A percentile compares a stretch with the other conserved stretches of the same genome.
Conservation (phyloP, 169 alveolate genomes). For the Plasmodium chabaudi region DNA sequence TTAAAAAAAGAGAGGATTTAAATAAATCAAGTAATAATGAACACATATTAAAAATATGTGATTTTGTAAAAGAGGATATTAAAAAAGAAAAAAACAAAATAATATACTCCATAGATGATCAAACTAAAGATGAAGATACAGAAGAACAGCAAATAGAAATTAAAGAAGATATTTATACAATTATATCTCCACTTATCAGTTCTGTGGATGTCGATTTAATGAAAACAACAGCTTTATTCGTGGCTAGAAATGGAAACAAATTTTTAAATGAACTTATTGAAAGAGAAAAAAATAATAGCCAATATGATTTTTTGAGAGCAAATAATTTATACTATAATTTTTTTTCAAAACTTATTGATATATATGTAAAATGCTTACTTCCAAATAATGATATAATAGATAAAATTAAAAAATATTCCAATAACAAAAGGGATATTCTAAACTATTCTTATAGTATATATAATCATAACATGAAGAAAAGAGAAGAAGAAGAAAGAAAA, state of each 20-base stretch:
- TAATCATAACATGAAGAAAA: constrained; percentile 86
- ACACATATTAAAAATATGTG: constrained; percentile 78
- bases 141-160: constrained; percentile 44
- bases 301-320: constrained; percentile 97
- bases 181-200: constrained; percentile 89
- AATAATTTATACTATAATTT: constrained; percentile 94
- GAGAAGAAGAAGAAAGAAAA: constrained; percentile 88
- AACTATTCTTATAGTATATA: constrained; percentile 76
- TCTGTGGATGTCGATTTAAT: constrained; percentile 89
- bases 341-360: constrained; percentile 95
- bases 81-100: constrained; percentile 78
- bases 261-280: constrained; percentile 93
- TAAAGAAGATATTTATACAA: constrained; percentile 79
- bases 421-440: constrained; percentile 84
- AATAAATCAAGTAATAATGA: constrained; percentile 71
- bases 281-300: constrained; percentile 88
- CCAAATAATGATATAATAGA: constrained; percentile 92
- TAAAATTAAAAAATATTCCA: constrained; percentile 87
- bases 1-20: constrained; percentile 78
- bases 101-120: constrained; percentile 61
- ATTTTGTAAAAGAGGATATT: constrained; percentile 74
- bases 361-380: constrained; percentile 94
- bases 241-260: constrained; percentile 97
- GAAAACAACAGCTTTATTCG: constrained; percentile 96
- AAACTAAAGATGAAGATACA: constrained; percentile 19